A percentile compares a stretch with the other conserved stretches of the same genome.
Conservation (phyloP, 1,284 basidiomycete species). For the Pulchroboletus neoregius region DNA sequence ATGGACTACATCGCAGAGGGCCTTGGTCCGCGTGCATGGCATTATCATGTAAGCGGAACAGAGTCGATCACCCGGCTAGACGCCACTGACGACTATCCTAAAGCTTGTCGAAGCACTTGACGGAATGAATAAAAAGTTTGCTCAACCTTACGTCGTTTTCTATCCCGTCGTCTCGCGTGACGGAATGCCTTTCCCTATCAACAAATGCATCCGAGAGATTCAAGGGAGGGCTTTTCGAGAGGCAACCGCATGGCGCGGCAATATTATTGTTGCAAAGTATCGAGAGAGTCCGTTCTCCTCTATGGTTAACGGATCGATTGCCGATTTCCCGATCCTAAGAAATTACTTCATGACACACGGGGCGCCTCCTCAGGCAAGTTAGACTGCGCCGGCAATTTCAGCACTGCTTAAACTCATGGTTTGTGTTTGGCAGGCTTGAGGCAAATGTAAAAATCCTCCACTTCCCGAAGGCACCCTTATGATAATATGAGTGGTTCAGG, state of each 20-base stretch:
- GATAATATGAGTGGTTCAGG: constrained; percentile 10
- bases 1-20: constrained; percentile 81
- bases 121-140: constrained; percentile 71
- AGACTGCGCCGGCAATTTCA: constrained; percentile 19
- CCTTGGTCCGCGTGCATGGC: constrained; percentile 63
- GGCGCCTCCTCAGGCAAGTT: constrained; percentile 41
- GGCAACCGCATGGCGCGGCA: constrained; percentile 68
- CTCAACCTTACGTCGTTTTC: constrained; percentile 73
- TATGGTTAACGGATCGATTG: constrained; percentile 70
- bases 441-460: constrained; percentile 18
- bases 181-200: constrained; percentile 73
- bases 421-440: constrained; percentile 31
- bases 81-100: constrained; percentile 17
- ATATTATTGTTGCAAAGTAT: constrained; percentile 73
- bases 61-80: constrained; percentile 6
- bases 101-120: constrained; percentile 72
- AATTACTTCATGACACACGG: constrained; percentile 69
- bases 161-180: constrained; percentile 71
- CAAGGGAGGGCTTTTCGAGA: constrained; percentile 60
- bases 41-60: constrained; percentile 53
- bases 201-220: constrained; percentile 68
- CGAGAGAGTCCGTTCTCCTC: constrained; percentile 61
- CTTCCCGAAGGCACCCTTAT: not conserved
- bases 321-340: constrained; percentile 74
- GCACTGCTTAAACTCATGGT: constrained; percentile 27